phyloP scores from a whole-genome alignment of 2,329 filamentous ascomycete genomes.

The Moelleriella libera region DNA sequence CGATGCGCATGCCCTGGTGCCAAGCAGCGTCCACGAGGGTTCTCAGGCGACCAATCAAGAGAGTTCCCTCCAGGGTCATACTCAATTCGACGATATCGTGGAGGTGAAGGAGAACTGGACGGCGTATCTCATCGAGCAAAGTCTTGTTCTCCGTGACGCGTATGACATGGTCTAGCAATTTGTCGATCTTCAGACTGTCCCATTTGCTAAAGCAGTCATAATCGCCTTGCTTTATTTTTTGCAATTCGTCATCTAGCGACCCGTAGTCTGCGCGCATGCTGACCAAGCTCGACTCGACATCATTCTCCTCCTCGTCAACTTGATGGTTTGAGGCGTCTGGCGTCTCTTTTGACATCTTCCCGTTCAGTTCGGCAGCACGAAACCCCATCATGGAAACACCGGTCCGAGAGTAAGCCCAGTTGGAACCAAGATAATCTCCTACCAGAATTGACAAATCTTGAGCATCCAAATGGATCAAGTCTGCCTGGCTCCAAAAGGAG shows the following conservation, averaged over 20 bases:
- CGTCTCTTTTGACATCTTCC: slow-evolving; percentile 33
- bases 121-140: slow-evolving; percentile 14
- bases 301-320: slow-evolving; percentile 19
- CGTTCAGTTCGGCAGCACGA: slow-evolving; percentile 38
- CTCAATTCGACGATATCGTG: slow-evolving; percentile 71
- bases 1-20: slow-evolving; percentile 54
- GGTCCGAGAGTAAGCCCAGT: slow-evolving; percentile 31
- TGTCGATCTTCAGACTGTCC: slow-evolving; percentile 47
- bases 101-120: slow-evolving; percentile 58
- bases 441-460: slow-evolving; percentile 56
- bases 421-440: slow-evolving; percentile 55
- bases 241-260: slow-evolving; percentile 27
- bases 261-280: slow-evolving; percentile 13
- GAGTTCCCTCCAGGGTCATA: slow-evolving; percentile 51
- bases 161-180: slow-evolving; percentile 42
- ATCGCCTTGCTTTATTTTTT: slow-evolving; percentile 24
- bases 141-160: slow-evolving; percentile 26
- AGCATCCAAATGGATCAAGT: slow-evolving; percentile 55
- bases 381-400: slow-evolving; percentile 41
- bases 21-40: slow-evolving; percentile 59
- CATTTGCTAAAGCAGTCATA: slow-evolving; percentile 31
- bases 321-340: slow-evolving; percentile 15
- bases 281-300: slow-evolving; percentile 17
- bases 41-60: slow-evolving; percentile 57
- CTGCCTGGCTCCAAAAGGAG: slow-evolving; percentile 46